Evolutionary conservation across 495 filamentous ascomycete species (phyloP).

Genomic region (Clohesyomyces aquaticus): DNA sequence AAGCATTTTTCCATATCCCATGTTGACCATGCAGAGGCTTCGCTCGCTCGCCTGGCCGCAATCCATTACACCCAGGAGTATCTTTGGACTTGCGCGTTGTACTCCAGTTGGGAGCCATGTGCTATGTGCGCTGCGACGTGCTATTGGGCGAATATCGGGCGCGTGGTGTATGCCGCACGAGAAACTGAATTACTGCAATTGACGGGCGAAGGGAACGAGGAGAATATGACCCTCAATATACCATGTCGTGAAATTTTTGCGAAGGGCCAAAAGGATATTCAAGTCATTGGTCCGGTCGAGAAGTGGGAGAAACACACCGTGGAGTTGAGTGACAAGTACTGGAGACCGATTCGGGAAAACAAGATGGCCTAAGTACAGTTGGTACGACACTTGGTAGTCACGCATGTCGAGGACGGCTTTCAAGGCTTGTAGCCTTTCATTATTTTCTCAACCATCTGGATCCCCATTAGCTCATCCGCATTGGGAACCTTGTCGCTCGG

Average conservation of each 20-base stretch:
- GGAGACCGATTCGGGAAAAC: not conserved
- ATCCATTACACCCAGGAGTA: slow-evolving; percentile 56
- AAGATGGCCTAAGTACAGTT: not conserved
- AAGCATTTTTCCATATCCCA: no score
- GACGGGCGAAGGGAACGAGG: slow-evolving; percentile 54
- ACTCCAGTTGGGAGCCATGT: slow-evolving; percentile 62
- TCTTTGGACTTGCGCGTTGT: slow-evolving; percentile 55
- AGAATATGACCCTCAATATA: slow-evolving; percentile 59
- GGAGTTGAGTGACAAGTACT: not conserved
- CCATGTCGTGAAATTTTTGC: slow-evolving; percentile 51
- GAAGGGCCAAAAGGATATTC: not conserved
- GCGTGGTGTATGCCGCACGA: slow-evolving; percentile 57
- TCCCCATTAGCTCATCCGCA: slow-evolving; percentile 28
- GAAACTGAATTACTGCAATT: slow-evolving; percentile 53
- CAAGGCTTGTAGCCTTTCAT: slow-evolving; percentile 29
- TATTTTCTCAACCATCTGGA: slow-evolving; percentile 25
- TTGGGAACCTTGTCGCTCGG: slow-evolving; percentile 2
- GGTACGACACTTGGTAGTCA: no score
- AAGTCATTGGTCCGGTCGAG: not conserved
- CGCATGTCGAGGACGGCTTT: no score
- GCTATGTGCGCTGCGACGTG: slow-evolving; percentile 57
- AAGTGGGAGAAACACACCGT: not conserved
- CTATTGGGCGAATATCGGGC: slow-evolving; percentile 61
- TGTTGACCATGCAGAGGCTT: slow-evolving; percentile 58
- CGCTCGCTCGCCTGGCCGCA: slow-evolving; percentile 56